Percentiles rank a stretch among this genome's conserved stretches.
Conservation (phyloP, 345 rosid species). For the Conringia planisiliqua region DNA sequence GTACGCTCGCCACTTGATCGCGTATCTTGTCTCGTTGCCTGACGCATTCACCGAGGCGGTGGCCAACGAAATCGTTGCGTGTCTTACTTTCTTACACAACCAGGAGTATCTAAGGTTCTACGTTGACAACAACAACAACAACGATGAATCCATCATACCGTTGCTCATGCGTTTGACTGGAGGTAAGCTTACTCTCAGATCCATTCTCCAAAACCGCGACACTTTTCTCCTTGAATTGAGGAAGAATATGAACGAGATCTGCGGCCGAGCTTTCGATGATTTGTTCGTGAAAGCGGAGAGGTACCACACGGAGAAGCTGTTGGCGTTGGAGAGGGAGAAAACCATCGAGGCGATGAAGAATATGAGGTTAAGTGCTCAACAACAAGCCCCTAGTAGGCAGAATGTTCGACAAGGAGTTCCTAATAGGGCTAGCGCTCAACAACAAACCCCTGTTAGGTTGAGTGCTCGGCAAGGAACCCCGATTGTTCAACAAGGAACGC, state of each 20-base stretch:
- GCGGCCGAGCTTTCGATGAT: conserved; percentile 48
- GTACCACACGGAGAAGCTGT: not conserved
- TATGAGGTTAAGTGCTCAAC: not conserved
- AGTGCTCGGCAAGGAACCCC: not conserved
- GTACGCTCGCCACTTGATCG: conserved; percentile 18
- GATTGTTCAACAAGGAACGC: not conserved
- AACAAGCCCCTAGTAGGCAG: not conserved
- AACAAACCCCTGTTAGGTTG: not conserved
- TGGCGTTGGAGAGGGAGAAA: not conserved
- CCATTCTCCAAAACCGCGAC: conserved; percentile 38
- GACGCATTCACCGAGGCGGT: conserved; percentile 34
- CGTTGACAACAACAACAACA: not conserved
- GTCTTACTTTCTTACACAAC: conserved; percentile 34
- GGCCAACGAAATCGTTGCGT: conserved; percentile 46
- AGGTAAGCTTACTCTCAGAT: conserved; percentile 28
- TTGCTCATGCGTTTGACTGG: conserved; percentile 24
- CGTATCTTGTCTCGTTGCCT: conserved; percentile 18
- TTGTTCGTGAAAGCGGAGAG: not conserved
- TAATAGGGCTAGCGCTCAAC: not conserved
- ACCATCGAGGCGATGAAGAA: not conserved
- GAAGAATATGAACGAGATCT: conserved; percentile 34
- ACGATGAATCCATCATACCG: conserved; percentile 20
- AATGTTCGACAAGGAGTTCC: not conserved
- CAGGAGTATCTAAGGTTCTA: not conserved
- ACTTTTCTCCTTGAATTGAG: conserved; percentile 6